A percentile compares a stretch with the other conserved stretches of the same genome.
Evolutionary conservation across 495 filamentous ascomycete genomes (phyloP).

Genomic region (Polyplosphaeria fusca): DNA sequence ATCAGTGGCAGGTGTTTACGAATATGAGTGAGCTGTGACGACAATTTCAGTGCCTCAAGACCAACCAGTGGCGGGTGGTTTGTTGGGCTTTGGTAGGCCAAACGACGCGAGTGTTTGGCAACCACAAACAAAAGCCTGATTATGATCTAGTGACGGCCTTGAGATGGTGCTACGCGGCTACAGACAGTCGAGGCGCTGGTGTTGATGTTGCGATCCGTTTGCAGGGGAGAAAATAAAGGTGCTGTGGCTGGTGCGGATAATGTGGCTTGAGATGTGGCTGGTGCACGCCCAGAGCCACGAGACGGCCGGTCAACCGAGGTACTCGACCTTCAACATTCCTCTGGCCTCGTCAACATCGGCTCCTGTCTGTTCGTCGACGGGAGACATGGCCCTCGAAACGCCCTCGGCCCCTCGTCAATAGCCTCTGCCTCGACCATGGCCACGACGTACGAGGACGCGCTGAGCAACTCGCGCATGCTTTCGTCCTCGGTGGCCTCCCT

Average conservation of each 20-base stretch:
- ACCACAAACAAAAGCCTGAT: too few relatives aligned
- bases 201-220: too few relatives aligned
- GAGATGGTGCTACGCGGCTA: too few relatives aligned
- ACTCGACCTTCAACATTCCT: constrained; percentile 24
- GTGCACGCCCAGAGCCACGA: neutral
- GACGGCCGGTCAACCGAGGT: neutral
- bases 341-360: constrained; percentile 12
- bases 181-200: too few relatives aligned
- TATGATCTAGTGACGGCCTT: too few relatives aligned
- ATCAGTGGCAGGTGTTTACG: too few relatives aligned
- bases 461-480: constrained; percentile 48
- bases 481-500: constrained; percentile 51
- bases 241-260: neutral
- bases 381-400: constrained; percentile 14
- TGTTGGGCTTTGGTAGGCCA: too few relatives aligned
- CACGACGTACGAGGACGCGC: constrained; percentile 33
- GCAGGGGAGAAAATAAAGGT: neutral
- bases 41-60: too few relatives aligned
- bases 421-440: constrained; percentile 20
- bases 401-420: neutral
- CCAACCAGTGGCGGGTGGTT: too few relatives aligned
- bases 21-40: too few relatives aligned
- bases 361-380: neutral
- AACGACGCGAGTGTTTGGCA: too few relatives aligned
- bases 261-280: neutral